Evolutionary conservation across 2,329 filamentous ascomycete species (phyloP).

Genomic region (Colletotrichum melonis): DNA sequence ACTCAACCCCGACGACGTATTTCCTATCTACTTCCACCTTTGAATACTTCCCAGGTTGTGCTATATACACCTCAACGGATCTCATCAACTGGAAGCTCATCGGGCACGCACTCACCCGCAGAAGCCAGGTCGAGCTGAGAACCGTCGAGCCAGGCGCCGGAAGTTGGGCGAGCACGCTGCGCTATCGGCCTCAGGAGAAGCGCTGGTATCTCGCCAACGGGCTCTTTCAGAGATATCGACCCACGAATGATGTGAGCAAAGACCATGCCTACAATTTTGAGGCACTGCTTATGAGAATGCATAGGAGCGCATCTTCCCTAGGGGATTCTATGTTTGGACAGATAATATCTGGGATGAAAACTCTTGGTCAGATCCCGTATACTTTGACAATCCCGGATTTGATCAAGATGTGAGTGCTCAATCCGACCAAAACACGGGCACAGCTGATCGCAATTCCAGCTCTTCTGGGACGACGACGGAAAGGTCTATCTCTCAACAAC

Average conservation of each 20-base stretch:
- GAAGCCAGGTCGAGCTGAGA: conserved; percentile 62
- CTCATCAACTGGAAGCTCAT: conserved; percentile 65
- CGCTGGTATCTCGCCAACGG: conserved; percentile 60
- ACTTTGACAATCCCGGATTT: conserved; percentile 65
- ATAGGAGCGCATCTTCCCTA: conserved; percentile 60
- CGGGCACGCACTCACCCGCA: conserved; percentile 61
- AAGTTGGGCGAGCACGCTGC: conserved; percentile 59
- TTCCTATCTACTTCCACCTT: conserved; percentile 72
- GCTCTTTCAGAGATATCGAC: conserved; percentile 56
- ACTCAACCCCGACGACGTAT: conserved; percentile 50
- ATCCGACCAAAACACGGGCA: not conserved
- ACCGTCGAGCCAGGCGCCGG: conserved; percentile 63
- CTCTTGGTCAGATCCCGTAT: conserved; percentile 64
- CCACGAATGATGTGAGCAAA: conserved; percentile 40
- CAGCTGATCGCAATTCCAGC: conserved; percentile 19
- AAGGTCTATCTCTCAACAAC: conserved; percentile 61
- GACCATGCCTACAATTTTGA: not conserved
- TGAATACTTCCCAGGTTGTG: conserved; percentile 70
- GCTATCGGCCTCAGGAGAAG: conserved; percentile 51
- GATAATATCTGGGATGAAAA: conserved; percentile 62
- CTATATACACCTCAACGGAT: conserved; percentile 68
- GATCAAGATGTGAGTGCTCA: conserved; percentile 59
- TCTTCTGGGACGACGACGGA: conserved; percentile 62
- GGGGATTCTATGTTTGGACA: conserved; percentile 66
- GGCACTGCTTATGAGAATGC: conserved; percentile 17